Evolutionary conservation across 2,329 filamentous ascomycete genomes (phyloP).

Genomic region (Amauroascus niger): DNA sequence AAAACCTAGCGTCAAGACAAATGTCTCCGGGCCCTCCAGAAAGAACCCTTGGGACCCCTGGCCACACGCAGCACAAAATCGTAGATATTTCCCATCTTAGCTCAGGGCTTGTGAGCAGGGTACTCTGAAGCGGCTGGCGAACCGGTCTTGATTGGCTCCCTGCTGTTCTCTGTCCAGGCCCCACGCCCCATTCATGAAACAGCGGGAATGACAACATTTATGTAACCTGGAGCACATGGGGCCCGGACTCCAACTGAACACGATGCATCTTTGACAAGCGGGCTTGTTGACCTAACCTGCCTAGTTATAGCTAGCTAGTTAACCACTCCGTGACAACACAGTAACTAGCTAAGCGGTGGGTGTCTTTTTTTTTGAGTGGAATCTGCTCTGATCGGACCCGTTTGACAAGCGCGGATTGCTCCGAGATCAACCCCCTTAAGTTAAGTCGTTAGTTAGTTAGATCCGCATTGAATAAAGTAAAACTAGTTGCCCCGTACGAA

Average conservation of each 20-base stretch:
- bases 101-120: neutral
- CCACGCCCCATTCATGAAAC: neutral
- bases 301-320: too few relatives aligned
- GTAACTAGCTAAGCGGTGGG: too few relatives aligned
- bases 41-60: too few relatives aligned
- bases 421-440: neutral
- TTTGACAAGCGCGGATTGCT: neutral
- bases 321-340: too few relatives aligned
- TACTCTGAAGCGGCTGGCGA: neutral
- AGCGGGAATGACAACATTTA: constrained; percentile 7
- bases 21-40: neutral
- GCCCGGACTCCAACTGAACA: neutral
- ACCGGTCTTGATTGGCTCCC: neutral
- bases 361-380: too few relatives aligned
- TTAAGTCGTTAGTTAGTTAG: too few relatives aligned
- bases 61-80: too few relatives aligned
- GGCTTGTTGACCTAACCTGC: neutral
- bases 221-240: constrained; percentile 6
- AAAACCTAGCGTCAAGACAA: too few relatives aligned
- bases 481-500: neutral
- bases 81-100: too few relatives aligned
- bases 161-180: neutral
- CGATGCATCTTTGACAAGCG: neutral
- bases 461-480: neutral
- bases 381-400: neutral